Evolutionary conservation across 352 stramenopile species (phyloP).

Genomic region (Elongisporangium prolatum): DNA sequence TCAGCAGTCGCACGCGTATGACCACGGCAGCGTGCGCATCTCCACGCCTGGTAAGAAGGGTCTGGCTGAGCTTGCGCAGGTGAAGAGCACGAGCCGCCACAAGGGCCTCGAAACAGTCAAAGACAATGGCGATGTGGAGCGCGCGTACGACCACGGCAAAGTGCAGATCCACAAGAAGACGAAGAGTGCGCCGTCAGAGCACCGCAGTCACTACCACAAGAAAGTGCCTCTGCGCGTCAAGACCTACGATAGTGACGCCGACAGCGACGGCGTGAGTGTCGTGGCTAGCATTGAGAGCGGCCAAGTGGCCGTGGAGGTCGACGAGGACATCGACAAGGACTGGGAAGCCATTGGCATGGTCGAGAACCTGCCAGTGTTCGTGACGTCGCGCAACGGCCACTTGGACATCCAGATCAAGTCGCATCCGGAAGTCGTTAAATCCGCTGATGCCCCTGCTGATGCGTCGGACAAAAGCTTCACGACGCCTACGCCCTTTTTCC

Average conservation of each 20-base stretch:
- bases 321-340: constrained; percentile 20
- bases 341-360: constrained; percentile 3
- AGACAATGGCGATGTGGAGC: constrained; percentile 30
- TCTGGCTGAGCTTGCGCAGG: constrained; percentile 9
- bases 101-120: constrained; percentile 9
- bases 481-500: too few relatives aligned
- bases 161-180: constrained; percentile 35
- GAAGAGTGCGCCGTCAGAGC: constrained; percentile 1
- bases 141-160: constrained; percentile 46
- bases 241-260: not conserved
- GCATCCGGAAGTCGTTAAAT: too few relatives aligned
- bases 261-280: not conserved
- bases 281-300: constrained; percentile 6
- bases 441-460: too few relatives aligned
- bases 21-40: constrained; percentile 28
- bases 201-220: constrained; percentile 10
- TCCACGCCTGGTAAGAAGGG: constrained; percentile 6
- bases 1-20: constrained; percentile 26
- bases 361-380: not conserved
- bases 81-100: constrained; percentile 18
- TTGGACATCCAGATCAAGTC: too few relatives aligned
- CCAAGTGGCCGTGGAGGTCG: constrained; percentile 7
- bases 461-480: too few relatives aligned
- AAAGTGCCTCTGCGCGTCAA: not conserved
- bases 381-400: too few relatives aligned